phyloP scores from a whole-genome alignment of 495 filamentous ascomycete species.

The Hyaloscypha bicolor region DNA sequence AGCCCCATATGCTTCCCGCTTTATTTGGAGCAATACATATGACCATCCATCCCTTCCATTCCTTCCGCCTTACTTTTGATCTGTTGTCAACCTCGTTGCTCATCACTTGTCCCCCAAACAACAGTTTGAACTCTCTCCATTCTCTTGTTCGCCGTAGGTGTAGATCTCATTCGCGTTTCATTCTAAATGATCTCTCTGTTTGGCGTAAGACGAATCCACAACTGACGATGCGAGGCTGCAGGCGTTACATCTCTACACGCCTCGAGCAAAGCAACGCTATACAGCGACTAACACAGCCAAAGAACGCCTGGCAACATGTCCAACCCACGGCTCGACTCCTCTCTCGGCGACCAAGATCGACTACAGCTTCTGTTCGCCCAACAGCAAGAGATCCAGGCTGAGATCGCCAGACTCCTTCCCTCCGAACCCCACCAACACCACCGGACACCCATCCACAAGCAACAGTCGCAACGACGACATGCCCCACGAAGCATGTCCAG shows the following conservation, averaged over 20 bases:
- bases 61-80: conserved; percentile 31
- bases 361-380: conserved; percentile 23
- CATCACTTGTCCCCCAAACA: conserved; percentile 9
- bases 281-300: conserved; percentile 6
- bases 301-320: conserved; percentile 24
- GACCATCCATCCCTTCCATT: conserved; percentile 25
- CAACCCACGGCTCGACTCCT: conserved; percentile 20
- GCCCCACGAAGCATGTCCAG: conserved; percentile 32
- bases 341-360: conserved; percentile 7
- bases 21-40: conserved; percentile 21
- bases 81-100: conserved; percentile 17
- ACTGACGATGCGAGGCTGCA: conserved; percentile 30
- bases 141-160: conserved; percentile 23
- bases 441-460: conserved; percentile 27
- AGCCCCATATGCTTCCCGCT: conserved; percentile 27
- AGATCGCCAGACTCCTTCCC: conserved; percentile 22
- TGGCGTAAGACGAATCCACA: conserved; percentile 1
- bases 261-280: conserved; percentile 15
- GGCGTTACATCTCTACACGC: conserved; percentile 18
- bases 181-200: neutral
- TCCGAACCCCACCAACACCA: conserved; percentile 14
- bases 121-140: neutral
- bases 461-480: conserved; percentile 27
- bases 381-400: conserved; percentile 27
- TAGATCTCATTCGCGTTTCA: conserved; percentile 1